Base-by-base conservation (phyloP, 169 alveolate genomes). In the Plasmodium adleri region DNA sequence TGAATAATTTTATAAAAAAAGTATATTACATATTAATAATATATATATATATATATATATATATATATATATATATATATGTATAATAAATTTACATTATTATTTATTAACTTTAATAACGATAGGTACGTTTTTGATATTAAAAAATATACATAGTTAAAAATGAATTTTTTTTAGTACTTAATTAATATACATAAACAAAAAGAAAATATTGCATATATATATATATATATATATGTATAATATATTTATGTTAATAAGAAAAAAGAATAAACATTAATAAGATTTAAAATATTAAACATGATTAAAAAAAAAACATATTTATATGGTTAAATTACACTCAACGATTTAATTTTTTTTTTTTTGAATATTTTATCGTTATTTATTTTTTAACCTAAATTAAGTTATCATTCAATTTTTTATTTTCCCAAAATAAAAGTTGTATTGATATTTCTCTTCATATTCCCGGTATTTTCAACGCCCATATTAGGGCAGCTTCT, bases 401-500 rank as follows among this genome's bases (percentile, higher is more conserved):
- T 39, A 50, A 74, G 22, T 4, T 1, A 22, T 10, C 17, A 9
- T 45, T 43, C 7, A n/a, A 17, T 63, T 74, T 74, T 59, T 60
- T 32, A 39, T 32, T 72, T 72, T 54, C 39, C 2, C 13, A 56
- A 32, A 32, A 32, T 32, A 32, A 32, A 32, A 32, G 7, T 32
- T 32, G 45, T 32, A 32, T 74, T 74, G 73, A 74, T 74, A 43
- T 60, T 3, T 70, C 76, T 50, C 71, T 76, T 59, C 50, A 76
- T 76, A 76, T 76, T 76, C 89, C 89, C 89, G 76, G 76, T 59
- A 67, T 66, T 76, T 76, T 76, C 89, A 76, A 76, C 89, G 89
- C 89, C 89, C n/a, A 22, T 17, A 32, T 4, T 32, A 32, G 54
- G 89, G 89, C 78, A 76, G 71, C 89, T 76, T 76, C 89, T 76